Base-by-base conservation (phyloP, 805 yeast genomes). In the Schizosaccharomyces japonicus region DNA sequence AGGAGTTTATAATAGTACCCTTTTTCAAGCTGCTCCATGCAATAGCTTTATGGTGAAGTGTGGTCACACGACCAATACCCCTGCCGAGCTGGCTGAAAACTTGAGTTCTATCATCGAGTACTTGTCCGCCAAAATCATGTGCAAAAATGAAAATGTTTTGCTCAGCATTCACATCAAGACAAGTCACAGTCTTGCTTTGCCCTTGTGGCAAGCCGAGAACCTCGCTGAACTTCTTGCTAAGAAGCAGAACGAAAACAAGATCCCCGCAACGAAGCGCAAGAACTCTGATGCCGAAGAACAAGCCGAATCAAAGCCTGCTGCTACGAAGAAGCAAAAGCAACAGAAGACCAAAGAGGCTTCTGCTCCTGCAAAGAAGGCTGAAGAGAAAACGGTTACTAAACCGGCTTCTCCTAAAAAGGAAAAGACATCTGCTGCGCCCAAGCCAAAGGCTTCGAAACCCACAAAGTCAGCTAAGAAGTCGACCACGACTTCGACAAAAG, bases 161-260 rank as follows among this genome's bases (percentile, higher is more conserved):
- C 53, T 64, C 29, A 53, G 65, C 11, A 42, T 69, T 73, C 58
- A 78, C 75, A 62, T 71, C 72, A 83, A 83, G 65, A 69, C 87
- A 10, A 64, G 67, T 49, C 61, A 63, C 39, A 81, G 94, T 19
- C 94, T 95, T 19, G 72, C 85, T 6, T 66, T 90, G 55, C 96
- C 99, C 42, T 66, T 90, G 50, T 90, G 67, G 63, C 73, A 76
- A 57, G 67, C 78, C 44, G 77, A 78, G 28, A 68, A 67, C 52
- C 58, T 77, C 47, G 36, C 50, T 50, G 51, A 50, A 27, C 28
- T 49, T 49, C n/a, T n/a, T n/a, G n/a, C n/a, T n/a, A n/a, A n/a
- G n/a, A n/a, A n/a, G n/a, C n/a, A n/a, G n/a, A n/a, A n/a, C n/a
- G n/a, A n/a, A n/a, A n/a, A n/a, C n/a, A n/a, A n/a, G n/a, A n/a